phyloP scores from a whole-genome alignment of 176 grass and related monocot species.

The Oryza glumipatula region DNA sequence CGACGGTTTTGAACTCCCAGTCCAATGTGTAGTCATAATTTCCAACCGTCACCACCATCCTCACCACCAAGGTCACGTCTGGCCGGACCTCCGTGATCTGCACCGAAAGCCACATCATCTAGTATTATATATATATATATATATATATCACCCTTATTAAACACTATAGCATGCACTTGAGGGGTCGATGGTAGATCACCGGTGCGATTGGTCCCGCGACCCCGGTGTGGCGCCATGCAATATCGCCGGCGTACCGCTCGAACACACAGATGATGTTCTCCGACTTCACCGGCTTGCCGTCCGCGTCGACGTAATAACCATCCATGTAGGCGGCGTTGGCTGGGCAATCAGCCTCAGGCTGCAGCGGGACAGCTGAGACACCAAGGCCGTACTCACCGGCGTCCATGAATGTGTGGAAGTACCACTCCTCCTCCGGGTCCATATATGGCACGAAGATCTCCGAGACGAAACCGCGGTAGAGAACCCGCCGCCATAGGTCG shows the following conservation, averaged over 20 bases:
- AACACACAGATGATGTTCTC: slow-evolving; percentile 72
- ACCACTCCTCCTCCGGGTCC: slow-evolving; percentile 81
- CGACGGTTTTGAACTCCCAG: slow-evolving; percentile 86
- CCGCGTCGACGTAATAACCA: slow-evolving; percentile 50
- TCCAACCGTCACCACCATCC: slow-evolving; percentile 65
- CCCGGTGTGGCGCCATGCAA: slow-evolving; percentile 80
- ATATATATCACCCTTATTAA: too few relatives aligned
- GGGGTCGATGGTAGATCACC: slow-evolving; percentile 28
- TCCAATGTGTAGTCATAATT: slow-evolving; percentile 88
- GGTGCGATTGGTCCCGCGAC: slow-evolving; percentile 24
- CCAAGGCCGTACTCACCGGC: slow-evolving; percentile 72
- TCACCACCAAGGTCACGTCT: slow-evolving; percentile 73
- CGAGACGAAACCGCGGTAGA: slow-evolving; percentile 71
- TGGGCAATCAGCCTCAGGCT: slow-evolving; percentile 64
- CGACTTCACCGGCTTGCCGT: slow-evolving; percentile 47
- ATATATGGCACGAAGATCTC: slow-evolving; percentile 90
- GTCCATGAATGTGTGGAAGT: slow-evolving; percentile 80
- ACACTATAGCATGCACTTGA: not conserved
- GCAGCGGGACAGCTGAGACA: slow-evolving; percentile 50
- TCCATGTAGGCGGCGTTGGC: slow-evolving; percentile 60
- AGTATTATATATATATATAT: too few relatives aligned
- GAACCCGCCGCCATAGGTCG: slow-evolving; percentile 46
- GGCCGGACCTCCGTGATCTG: slow-evolving; percentile 77
- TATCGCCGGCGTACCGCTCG: slow-evolving; percentile 66
- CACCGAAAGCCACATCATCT: not conserved